A percentile compares a stretch with the other conserved stretches of the same genome.
Conservation (phyloP, 306 rosid genomes). For the Trichosanthes cucumerina region DNA sequence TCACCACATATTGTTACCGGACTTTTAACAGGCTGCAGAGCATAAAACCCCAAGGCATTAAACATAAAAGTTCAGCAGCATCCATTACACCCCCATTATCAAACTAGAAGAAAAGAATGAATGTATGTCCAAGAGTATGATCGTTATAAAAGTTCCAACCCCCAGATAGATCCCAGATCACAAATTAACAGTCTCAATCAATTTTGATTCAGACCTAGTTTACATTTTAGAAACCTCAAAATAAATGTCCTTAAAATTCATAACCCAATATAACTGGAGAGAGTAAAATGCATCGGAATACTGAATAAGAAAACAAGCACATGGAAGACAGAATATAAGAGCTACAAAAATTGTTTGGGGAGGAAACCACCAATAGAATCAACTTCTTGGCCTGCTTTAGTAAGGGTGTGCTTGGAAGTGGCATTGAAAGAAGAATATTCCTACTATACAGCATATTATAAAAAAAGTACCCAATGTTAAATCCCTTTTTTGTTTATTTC, state of each 20-base stretch:
- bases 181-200: not conserved
- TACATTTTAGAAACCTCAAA: not conserved
- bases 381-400: not conserved
- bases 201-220: not conserved
- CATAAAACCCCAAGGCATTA: slow-evolving; percentile 6
- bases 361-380: not conserved
- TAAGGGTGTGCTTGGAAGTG: not conserved
- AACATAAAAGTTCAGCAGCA: not conserved
- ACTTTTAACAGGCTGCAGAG: slow-evolving; percentile 83
- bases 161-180: not conserved
- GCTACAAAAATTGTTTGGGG: not conserved
- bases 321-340: not conserved
- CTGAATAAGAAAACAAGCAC: not conserved
- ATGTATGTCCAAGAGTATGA: not conserved
- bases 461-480: not conserved
- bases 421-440: not conserved
- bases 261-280: not conserved
- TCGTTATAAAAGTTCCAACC: not conserved
- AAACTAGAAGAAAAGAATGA: not conserved
- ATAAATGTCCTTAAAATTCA: not conserved
- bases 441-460: not conserved
- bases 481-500: not conserved
- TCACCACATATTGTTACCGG: slow-evolving; percentile 96
- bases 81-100: not conserved
- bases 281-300: not conserved